phyloP scores from a whole-genome alignment of 2,329 filamentous ascomycete genomes.

The Calycina herbarum region DNA sequence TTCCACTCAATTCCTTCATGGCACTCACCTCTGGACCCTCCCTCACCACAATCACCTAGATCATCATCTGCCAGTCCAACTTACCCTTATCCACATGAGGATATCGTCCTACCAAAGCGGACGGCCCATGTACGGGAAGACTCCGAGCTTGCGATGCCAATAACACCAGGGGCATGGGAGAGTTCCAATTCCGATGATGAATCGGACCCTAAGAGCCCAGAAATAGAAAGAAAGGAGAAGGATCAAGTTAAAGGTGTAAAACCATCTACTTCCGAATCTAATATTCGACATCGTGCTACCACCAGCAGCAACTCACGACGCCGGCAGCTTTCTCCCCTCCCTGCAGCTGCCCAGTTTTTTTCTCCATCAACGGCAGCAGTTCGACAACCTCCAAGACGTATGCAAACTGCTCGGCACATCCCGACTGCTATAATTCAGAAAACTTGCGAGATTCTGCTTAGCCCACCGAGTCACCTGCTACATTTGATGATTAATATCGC shows the following conservation, averaged over 20 bases:
- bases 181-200: constrained; percentile 14
- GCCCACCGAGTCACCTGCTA: constrained; percentile 78
- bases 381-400: constrained; percentile 41
- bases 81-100: constrained; percentile 45
- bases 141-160: constrained; percentile 38
- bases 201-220: constrained; percentile 23
- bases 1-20: constrained; percentile 56
- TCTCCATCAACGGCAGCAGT: constrained; percentile 44
- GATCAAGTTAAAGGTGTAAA: constrained; percentile 39
- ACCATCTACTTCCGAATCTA: constrained; percentile 33
- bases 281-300: constrained; percentile 54
- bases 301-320: constrained; percentile 51
- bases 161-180: constrained; percentile 30
- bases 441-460: constrained; percentile 73
- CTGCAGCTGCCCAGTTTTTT: constrained; percentile 66
- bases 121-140: constrained; percentile 34
- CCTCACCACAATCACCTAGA: constrained; percentile 47
- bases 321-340: constrained; percentile 65
- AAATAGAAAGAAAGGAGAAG: constrained; percentile 46
- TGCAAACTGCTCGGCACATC: constrained; percentile 51
- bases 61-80: constrained; percentile 40
- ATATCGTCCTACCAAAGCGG: constrained; percentile 41
- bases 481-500: constrained; percentile 80
- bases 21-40: constrained; percentile 47
- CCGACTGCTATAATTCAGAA: constrained; percentile 70